These are phyloP conservation scores for Fusarium ambrosium DNA, from an alignment of 2,329 filamentous ascomycete genomes.

Conservation along the genomic window DNA sequence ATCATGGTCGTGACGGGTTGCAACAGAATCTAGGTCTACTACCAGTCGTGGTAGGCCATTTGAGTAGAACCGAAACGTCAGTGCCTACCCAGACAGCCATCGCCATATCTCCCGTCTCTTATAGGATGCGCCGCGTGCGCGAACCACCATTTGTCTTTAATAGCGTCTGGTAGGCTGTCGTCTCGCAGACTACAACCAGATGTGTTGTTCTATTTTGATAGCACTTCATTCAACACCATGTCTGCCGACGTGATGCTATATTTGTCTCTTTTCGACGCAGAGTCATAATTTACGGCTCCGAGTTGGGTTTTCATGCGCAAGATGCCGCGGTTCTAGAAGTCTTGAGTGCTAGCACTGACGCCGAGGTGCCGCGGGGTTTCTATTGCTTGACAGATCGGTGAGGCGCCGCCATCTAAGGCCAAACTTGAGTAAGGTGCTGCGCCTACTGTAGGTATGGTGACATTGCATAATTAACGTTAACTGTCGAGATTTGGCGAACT, in stretches of 20 bases:
- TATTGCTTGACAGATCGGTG: not conserved
- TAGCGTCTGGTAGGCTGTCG: not conserved
- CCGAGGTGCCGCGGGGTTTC: not conserved
- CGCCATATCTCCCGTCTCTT: not conserved
- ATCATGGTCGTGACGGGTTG: not conserved
- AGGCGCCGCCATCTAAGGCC: not conserved
- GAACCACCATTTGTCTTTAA: not conserved
- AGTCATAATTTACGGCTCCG: not conserved
- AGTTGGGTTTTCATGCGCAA: not conserved
- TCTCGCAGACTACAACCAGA: not conserved
- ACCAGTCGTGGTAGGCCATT: constrained; percentile 14
- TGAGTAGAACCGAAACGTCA: constrained; percentile 11
- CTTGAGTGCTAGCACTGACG: rapidly evolving
- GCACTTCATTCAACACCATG: not conserved
- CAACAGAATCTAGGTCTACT: not conserved
- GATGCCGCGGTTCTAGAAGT: not conserved
- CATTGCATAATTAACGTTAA: not conserved
- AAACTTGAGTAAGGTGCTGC: not conserved
- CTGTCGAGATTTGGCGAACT: not conserved
- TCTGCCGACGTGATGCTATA: not conserved
- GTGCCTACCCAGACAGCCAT: not conserved
- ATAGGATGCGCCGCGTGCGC: constrained; percentile 1
- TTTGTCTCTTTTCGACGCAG: rapidly evolving
- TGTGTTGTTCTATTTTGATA: not conserved
- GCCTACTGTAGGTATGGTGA: constrained; percentile 13